Evolutionary conservation across 805 yeast species (phyloP), one percentile per base, ranked within the genome.

Genomic region (Yarrowia sp.): DNA sequence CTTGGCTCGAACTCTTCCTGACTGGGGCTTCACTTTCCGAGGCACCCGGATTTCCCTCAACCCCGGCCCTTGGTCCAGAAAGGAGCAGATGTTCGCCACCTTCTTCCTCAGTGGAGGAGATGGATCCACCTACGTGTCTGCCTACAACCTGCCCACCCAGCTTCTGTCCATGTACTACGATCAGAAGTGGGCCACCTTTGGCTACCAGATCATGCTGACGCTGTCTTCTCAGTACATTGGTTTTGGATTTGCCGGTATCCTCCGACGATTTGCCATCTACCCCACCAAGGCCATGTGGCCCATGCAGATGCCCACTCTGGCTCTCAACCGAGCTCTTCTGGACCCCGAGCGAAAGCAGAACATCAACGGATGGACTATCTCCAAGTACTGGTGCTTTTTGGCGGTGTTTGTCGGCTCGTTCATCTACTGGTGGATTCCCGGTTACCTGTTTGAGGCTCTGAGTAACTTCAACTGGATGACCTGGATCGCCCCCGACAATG

Each of bases 271-370:
- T 70, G 81, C 87, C 68, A 87, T 88, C 46, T 83, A 85, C 71
- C 88, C 90, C 14, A 83, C 88, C n/a, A 79, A 84, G 46, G 84
- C 86, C 72, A 79, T 87, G 69, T 88, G 91, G 90, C 91, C 91
- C 7, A 80, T 84, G 40, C 83, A 84, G 71, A 79, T 88, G 75
- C 88, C 87, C 70, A 82, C 87, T 2, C 75, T 86, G 42, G 85
- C 90, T 16, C 81, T 86, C 75, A 82, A 85, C 80, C 81, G 83
- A 77, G 81, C 86, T 74, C 78, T 87, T 75, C 82, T 69, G 56
- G 75, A 73, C 36, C 76, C 76, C 5, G 83, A 82, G 71, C 71
- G 72, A 14, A 81, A 81, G 73, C 82, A 82, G 72, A 73, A 73
- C 16, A 70, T 74, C 50, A 75, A 83, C 70, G 86, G 86, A 1